phyloP scores from a whole-genome alignment of 2,329 filamentous ascomycete species.

The Penicillium sp. region DNA sequence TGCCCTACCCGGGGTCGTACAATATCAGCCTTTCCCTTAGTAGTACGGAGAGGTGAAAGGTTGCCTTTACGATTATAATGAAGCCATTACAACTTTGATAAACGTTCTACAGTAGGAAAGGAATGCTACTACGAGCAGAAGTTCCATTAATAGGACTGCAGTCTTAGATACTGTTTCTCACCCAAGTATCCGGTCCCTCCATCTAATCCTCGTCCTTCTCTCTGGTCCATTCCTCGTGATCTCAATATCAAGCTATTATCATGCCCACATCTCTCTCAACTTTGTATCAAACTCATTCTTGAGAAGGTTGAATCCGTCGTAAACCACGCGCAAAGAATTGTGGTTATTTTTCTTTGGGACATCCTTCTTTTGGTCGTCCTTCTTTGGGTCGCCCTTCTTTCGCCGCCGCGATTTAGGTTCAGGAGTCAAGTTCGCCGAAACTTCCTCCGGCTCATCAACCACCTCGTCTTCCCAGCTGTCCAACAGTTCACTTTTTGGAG shows the following conservation, averaged over 20 bases:
- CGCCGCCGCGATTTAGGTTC: neutral
- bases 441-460: constrained; percentile 2
- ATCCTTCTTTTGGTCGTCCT: neutral
- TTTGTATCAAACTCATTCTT: constrained; percentile 35
- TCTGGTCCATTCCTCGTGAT: neutral
- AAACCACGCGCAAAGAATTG: constrained; percentile 16
- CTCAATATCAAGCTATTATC: neutral
- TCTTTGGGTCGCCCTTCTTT: neutral
- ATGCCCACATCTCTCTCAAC: constrained; percentile 37
- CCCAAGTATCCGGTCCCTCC: neutral
- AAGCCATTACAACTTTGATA: neutral
- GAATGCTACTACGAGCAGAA: neutral
- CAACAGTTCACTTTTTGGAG: neutral
- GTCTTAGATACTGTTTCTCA: neutral
- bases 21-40: neutral
- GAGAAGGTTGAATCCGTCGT: constrained; percentile 31
- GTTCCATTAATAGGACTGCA: neutral
- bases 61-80: neutral
- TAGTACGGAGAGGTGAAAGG: neutral
- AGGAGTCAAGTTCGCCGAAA: neutral
- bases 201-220: neutral
- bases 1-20: constrained; percentile 7
- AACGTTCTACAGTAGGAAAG: neutral
- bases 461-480: constrained; percentile 29
- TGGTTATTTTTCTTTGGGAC: no score